Conservation (phyloP, 768 basidiomycete species). For the Neoboletus brunneissimus region DNA sequence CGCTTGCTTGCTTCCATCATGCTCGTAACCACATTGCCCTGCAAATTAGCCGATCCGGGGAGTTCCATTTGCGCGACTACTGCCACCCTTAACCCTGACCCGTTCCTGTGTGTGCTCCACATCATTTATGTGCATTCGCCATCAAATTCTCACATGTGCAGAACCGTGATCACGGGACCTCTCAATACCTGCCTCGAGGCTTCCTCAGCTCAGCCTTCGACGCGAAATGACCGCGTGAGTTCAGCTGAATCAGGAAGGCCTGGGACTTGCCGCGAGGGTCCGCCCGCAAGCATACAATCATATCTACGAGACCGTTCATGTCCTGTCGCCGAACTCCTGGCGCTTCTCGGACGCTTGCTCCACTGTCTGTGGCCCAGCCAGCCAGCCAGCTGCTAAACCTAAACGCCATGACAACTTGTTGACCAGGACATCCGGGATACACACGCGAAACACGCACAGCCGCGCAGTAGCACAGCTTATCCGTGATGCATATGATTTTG, state of each 20-base stretch:
- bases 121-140: constrained; percentile 5
- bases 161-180: constrained; percentile 25
- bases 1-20: constrained; percentile 9
- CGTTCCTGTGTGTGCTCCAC: constrained; percentile 23
- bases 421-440: neutral
- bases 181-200: constrained; percentile 28
- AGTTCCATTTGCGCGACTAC: constrained; percentile 8
- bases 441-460: constrained; percentile 11
- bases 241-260: constrained; percentile 6
- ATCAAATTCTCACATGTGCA: constrained; percentile 12
- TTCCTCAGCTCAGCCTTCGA: constrained; percentile 13
- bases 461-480: constrained; percentile 6
- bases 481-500: neutral
- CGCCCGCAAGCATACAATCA: neutral
- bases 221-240: constrained; percentile 33
- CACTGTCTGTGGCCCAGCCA: neutral
- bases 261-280: constrained; percentile 4
- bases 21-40: constrained; percentile 8
- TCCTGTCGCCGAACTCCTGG: too few relatives aligned
- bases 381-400: neutral
- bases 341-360: neutral
- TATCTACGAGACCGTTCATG: neutral
- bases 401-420: constrained; percentile 3
- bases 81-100: constrained; percentile 21
- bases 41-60: constrained; percentile 20